Percentiles rank a stretch among this genome's conserved stretches.
phyloP scores from a whole-genome alignment of 108 stramenopile genomes.

The Seminavis robusta region DNA sequence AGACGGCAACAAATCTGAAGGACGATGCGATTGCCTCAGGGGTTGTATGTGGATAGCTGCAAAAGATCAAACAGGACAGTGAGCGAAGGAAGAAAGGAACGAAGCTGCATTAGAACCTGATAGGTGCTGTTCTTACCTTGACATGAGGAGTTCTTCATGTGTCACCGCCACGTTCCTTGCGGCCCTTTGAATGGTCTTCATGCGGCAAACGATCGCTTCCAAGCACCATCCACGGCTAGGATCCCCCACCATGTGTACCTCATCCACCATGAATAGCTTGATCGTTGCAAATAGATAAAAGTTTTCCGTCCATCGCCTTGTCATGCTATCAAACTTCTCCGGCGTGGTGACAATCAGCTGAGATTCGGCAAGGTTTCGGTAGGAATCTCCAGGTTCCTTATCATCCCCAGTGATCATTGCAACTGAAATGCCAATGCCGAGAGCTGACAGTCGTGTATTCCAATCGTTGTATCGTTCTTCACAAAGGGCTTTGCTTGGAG shows the following conservation, averaged over 20 bases:
- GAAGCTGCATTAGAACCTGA: not conserved
- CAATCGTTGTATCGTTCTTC: constrained; percentile 89
- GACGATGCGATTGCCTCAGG: constrained; percentile 56
- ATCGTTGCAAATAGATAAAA: constrained; percentile 85
- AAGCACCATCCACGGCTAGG: constrained; percentile 79
- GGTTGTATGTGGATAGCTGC: constrained; percentile 51
- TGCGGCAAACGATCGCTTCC: constrained; percentile 84
- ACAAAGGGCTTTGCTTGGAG: constrained; percentile 95
- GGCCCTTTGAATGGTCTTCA: constrained; percentile 86
- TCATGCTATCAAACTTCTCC: constrained; percentile 95
- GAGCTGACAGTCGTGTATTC: constrained; percentile 55
- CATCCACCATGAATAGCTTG: constrained; percentile 90
- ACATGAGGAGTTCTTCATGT: not conserved
- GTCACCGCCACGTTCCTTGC: constrained; percentile 1
- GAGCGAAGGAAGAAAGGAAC: not conserved
- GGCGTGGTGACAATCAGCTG: constrained; percentile 94
- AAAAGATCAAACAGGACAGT: not conserved
- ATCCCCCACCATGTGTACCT: constrained; percentile 94
- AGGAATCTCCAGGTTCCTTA: constrained; percentile 39
- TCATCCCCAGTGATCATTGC: constrained; percentile 88
- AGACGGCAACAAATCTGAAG: constrained; percentile 88
- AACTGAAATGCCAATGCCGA: constrained; percentile 62
- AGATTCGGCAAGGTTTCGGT: constrained; percentile 65
- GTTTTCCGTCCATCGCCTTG: constrained; percentile 89
- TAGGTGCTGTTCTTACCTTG: constrained; percentile 6